These are phyloP conservation scores for Isabelozyma gotoi DNA, from an alignment of 805 yeast genomes.

Conservation along the genomic window DNA sequence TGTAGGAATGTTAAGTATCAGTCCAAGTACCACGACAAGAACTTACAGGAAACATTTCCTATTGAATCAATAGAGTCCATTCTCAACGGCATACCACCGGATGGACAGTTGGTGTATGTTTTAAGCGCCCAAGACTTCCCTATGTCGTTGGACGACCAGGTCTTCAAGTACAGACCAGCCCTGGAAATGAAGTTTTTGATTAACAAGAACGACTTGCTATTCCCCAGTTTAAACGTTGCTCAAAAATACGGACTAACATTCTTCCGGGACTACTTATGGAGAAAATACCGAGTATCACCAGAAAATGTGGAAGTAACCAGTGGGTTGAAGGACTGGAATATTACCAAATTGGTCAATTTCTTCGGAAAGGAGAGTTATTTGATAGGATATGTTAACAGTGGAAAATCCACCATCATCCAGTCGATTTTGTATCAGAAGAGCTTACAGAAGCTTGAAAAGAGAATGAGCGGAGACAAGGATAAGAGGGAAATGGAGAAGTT, in stretches of 20 bases:
- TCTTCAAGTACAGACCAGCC: constrained; percentile 33
- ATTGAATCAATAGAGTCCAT: constrained; percentile 17
- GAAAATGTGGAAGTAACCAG: constrained; percentile 50
- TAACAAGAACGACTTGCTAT: constrained; percentile 46
- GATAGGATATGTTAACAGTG: constrained; percentile 68
- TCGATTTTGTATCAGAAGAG: constrained; percentile 32
- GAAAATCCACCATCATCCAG: constrained; percentile 63
- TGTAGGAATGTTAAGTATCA: constrained; percentile 54
- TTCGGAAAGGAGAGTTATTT: constrained; percentile 47
- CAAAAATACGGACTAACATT: constrained; percentile 26
- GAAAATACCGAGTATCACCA: constrained; percentile 28
- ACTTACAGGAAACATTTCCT: constrained; percentile 25
- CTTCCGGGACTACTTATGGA: constrained; percentile 33
- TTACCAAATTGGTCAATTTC: constrained; percentile 32
- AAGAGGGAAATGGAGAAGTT: constrained; percentile 8
- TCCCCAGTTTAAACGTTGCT: constrained; percentile 26
- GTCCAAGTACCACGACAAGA: constrained; percentile 29
- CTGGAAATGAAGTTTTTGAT: constrained; percentile 39
- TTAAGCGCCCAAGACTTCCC: constrained; percentile 76
- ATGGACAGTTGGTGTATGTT: constrained; percentile 55
- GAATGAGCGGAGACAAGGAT: constrained; percentile 6
- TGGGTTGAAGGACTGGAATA: constrained; percentile 54
- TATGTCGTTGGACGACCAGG: constrained; percentile 43
- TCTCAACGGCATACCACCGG: constrained; percentile 36
- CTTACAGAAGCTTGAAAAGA: constrained; percentile 1